phyloP scores from a whole-genome alignment of 768 basidiomycete genomes.

The Auriculariales sp. region DNA sequence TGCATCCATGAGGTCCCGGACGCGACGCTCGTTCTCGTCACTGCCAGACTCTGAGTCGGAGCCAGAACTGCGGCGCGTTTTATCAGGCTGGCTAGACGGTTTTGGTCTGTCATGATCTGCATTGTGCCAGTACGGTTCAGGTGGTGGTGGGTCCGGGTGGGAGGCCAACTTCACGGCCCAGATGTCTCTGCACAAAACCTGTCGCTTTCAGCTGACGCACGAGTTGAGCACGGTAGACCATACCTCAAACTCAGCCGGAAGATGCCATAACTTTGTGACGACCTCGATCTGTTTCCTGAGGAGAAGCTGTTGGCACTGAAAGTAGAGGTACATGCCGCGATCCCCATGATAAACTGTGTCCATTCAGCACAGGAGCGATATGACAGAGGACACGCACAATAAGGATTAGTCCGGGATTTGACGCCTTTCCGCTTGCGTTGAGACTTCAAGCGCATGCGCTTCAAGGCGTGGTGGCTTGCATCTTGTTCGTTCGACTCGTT shows the following conservation, averaged over 20 bases:
- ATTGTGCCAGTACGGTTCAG: constrained; percentile 44
- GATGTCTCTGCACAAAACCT: constrained; percentile 60
- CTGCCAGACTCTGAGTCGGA: too few species aligned
- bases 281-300: constrained; percentile 60
- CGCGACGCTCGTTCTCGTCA: constrained; percentile 4
- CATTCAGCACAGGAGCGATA: background rate
- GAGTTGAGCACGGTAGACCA: constrained; percentile 8
- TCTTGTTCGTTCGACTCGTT: constrained; percentile 65
- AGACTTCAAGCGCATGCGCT: constrained; percentile 52
- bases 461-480: constrained; percentile 44
- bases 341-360: constrained; percentile 69
- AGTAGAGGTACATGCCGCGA: constrained; percentile 63
- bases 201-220: background rate
- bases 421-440: constrained; percentile 35
- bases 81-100: too few species aligned
- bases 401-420: constrained; percentile 40
- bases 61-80: too few species aligned
- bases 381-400: constrained; percentile 29
- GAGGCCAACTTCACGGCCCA: constrained; percentile 64
- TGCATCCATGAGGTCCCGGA: constrained; percentile 8
- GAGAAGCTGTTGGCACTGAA: constrained; percentile 72
- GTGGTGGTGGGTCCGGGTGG: constrained; percentile 40
- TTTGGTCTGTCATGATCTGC: too few species aligned
- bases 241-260: constrained; percentile 74
- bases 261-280: constrained; percentile 47